Evolutionary conservation across 2,329 filamentous ascomycete genomes (phyloP).

Genomic region (Neonectria neomacrospora): DNA sequence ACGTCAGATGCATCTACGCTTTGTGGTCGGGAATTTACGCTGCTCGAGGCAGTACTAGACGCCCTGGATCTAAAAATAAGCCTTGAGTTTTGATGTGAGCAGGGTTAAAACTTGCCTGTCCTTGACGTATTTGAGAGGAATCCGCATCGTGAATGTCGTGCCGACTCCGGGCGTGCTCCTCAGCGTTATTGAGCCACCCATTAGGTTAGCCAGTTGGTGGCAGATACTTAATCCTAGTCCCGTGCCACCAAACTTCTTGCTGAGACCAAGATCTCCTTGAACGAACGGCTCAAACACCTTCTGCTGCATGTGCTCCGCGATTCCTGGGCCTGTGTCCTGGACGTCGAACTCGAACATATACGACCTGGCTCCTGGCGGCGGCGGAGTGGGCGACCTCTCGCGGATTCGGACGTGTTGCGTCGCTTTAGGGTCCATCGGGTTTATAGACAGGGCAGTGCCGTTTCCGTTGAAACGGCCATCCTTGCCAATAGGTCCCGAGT

Average conservation of each 20-base stretch:
- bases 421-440: constrained; percentile 68
- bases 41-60: constrained; percentile 66
- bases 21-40: constrained; percentile 59
- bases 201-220: constrained; percentile 83
- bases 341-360: constrained; percentile 89
- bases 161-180: constrained; percentile 78
- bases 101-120: constrained; percentile 57
- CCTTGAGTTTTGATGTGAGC: not conserved
- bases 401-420: constrained; percentile 59
- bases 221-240: constrained; percentile 91
- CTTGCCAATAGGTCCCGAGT: constrained; percentile 53
- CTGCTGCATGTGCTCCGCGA: constrained; percentile 79
- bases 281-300: constrained; percentile 95
- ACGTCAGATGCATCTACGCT: constrained; percentile 58
- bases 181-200: constrained; percentile 81
- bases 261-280: constrained; percentile 88
- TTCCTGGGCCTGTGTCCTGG: constrained; percentile 87
- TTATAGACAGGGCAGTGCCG: constrained; percentile 69
- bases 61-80: constrained; percentile 50
- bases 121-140: constrained; percentile 81
- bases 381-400: constrained; percentile 68
- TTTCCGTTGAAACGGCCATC: constrained; percentile 45
- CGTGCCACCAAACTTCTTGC: constrained; percentile 90
- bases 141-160: constrained; percentile 83
- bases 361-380: constrained; percentile 71